Base-by-base conservation (phyloP, 2,329 filamentous ascomycete species). In the Alternaria hordeiaustralica region DNA sequence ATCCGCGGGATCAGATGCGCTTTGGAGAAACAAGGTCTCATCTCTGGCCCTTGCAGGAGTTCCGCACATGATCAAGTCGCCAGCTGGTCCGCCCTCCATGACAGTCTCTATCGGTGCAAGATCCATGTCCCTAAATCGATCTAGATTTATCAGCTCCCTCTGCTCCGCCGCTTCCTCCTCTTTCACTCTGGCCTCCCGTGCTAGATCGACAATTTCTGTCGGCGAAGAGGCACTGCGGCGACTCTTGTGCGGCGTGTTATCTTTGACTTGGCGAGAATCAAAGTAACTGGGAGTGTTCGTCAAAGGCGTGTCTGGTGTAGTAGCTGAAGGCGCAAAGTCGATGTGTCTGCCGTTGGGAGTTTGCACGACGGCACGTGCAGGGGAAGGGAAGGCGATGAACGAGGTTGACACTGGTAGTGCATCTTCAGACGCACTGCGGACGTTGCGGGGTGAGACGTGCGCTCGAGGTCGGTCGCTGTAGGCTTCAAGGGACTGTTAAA, bases 171-270 rank as follows among this genome's bases (percentile, higher is more conserved):
- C 63, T 49, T 70, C 58, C 20, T 60, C 61, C 13, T 67, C 55
- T 13, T 55, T 60, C 25, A 67, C 61, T 21, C 55, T 58, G 1
- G 63, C 62, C 10, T 69, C 66, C 20, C 56, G 60, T 2, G 63
- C 61, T 6, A 74, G 25, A 23, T 74, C 60, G 4, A 63, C 60
- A 43, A 74, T 67, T 41, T 74, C 70, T 36, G 72, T 57, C 1
- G 70, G 69, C 20, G 73, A 51, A 8, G 63, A 71, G 5, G 70
- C 64, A 44, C 74, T 70, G n/a, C 71, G 68, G 18, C 67, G 66
- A 12, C 45, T 45, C 50, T 69, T 74, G 3, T 51, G 60, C 3
- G 61, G 63, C 11, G 67, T 64, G 25, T 63, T 69, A 18, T 71
- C 61, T 4, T 63, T 61, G 18, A 28, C 59, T 41, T 68, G 64